These are phyloP conservation scores for Prasinococcaceae sp. DNA, from an alignment of 139 green algal genomes.

Conservation along the genomic window DNA sequence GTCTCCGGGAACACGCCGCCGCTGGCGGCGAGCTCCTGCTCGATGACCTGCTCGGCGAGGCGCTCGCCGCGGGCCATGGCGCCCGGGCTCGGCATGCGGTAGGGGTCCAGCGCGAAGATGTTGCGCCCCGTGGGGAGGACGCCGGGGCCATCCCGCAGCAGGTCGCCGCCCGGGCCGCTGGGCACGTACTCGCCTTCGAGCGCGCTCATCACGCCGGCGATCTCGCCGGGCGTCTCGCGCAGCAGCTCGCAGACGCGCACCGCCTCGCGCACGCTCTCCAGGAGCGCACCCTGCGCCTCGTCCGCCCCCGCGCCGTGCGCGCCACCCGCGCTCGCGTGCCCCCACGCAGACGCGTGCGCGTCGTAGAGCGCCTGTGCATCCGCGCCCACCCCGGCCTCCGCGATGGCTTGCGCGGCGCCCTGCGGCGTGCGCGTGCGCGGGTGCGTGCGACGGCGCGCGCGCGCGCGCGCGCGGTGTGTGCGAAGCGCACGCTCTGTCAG, in stretches of 20 bases:
- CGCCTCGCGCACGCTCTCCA: slow-evolving; percentile 49
- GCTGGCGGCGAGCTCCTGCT: slow-evolving; percentile 46
- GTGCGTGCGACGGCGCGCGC: no score
- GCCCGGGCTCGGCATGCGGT: slow-evolving; percentile 80
- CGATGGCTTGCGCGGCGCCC: no score
- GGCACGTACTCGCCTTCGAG: slow-evolving; percentile 76
- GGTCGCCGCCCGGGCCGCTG: slow-evolving; percentile 76
- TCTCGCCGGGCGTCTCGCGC: slow-evolving; percentile 63
- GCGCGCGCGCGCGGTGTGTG: no score
- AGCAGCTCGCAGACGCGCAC: slow-evolving; percentile 64
- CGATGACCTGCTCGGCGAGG: slow-evolving; percentile 43
- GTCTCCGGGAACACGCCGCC: slow-evolving; percentile 71
- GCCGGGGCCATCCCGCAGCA: slow-evolving; percentile 82
- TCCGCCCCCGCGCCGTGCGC: slow-evolving; percentile 27
- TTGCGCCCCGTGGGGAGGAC: slow-evolving; percentile 93
- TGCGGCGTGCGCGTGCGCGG: no score
- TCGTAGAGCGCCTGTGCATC: no score
- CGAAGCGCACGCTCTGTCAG: no score
- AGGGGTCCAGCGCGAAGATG: slow-evolving; percentile 95
- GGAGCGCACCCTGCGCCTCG: no score
- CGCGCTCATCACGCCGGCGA: slow-evolving; percentile 44
- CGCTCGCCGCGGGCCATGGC: slow-evolving; percentile 52
- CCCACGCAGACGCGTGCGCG: neutral
- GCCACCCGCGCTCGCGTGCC: no score
- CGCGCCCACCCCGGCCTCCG: no score